A percentile compares a stretch with the other conserved stretches of the same genome.
These are phyloP conservation scores for Cyclostephanos invisitatus DNA, from an alignment of 108 stramenopile genomes.

Conservation along the genomic window DNA sequence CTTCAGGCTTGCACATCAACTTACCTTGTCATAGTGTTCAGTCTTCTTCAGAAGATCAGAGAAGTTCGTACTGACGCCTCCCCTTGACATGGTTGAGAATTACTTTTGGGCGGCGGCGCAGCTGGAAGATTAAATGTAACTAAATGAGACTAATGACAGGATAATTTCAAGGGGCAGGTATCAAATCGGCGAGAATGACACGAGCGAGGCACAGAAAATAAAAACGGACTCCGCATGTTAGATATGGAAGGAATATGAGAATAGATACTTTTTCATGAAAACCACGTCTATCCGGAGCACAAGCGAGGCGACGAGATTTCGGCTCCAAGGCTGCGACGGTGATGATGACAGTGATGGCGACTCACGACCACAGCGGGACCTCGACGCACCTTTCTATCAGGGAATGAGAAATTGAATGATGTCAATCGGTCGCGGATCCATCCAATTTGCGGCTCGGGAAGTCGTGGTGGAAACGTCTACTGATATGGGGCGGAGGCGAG, in stretches of 20 bases:
- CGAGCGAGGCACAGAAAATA: neutral
- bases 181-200: neutral
- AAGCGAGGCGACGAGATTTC: neutral
- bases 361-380: neutral
- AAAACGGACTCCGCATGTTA: neutral
- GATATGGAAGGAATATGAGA: neutral
- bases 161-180: neutral
- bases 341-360: neutral
- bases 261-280: neutral
- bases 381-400: neutral
- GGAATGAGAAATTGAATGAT: neutral
- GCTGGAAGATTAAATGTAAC: no score
- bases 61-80: constrained; percentile 30
- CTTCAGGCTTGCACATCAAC: no score
- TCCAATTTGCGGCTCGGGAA: no score
- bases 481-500: no score
- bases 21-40: constrained; percentile 73
- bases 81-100: constrained; percentile 16
- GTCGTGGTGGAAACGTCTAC: no score
- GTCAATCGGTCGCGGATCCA: neutral
- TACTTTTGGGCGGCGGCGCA: no score
- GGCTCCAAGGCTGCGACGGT: neutral
- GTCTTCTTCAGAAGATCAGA: constrained; percentile 82
- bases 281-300: no score
- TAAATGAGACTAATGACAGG: no score